A percentile compares a stretch with the other conserved stretches of the same genome.
These are phyloP conservation scores for Corchorus capsularis DNA, from an alignment of 345 rosid genomes.

Conservation along the genomic window DNA sequence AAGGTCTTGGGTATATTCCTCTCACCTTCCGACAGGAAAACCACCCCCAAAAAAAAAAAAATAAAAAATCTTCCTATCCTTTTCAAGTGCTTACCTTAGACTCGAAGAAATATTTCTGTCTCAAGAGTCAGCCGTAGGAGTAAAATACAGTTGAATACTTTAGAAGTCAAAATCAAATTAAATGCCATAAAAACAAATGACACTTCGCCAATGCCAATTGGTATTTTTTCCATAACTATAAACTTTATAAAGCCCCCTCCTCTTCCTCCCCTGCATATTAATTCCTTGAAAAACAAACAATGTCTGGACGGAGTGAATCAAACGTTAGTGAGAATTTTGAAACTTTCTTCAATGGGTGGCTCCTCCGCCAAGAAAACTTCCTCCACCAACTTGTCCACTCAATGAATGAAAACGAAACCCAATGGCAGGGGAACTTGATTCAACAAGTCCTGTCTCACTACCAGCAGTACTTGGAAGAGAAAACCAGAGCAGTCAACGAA, in stretches of 20 bases:
- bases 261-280: not conserved
- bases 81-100: too few species aligned
- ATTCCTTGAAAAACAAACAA: not conserved
- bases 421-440: conserved; percentile 22
- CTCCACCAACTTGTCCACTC: conserved; percentile 25
- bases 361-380: conserved; percentile 23
- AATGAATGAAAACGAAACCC: not conserved
- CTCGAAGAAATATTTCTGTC: not conserved
- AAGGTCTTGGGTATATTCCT: too few species aligned
- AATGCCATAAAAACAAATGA: not conserved
- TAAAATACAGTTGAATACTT: too few species aligned
- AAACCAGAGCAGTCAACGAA: conserved; percentile 18
- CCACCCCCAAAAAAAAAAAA: too few species aligned
- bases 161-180: not conserved
- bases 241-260: not conserved
- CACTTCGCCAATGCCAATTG: not conserved
- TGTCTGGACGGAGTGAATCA: not conserved
- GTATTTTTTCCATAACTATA: not conserved
- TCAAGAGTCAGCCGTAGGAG: not conserved
- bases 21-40: too few species aligned
- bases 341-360: conserved; percentile 40
- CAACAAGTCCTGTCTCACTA: conserved; percentile 32
- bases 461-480: conserved; percentile 33
- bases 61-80: too few species aligned
- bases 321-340: conserved; percentile 20